These are phyloP conservation scores for Alternaria gaisen DNA, from an alignment of 2,329 filamentous ascomycete genomes.

Conservation along the genomic window DNA sequence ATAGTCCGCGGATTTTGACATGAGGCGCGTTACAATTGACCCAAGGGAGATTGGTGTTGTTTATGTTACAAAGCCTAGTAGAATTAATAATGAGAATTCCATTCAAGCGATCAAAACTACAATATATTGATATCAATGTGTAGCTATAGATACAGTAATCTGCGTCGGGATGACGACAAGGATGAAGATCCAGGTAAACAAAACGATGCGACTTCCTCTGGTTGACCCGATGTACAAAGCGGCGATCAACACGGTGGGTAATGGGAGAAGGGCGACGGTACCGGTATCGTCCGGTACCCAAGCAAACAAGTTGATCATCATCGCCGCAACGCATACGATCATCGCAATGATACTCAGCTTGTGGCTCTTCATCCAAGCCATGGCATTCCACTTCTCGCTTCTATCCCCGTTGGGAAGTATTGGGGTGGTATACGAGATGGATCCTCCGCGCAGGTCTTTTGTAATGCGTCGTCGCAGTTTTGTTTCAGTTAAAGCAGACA, in stretches of 20 bases:
- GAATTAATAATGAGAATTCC: not conserved
- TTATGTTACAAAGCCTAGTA: not conserved
- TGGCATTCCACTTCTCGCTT: not conserved
- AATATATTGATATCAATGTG: too few species aligned
- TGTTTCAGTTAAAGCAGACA: slow-evolving; percentile 1
- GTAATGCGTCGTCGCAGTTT: slow-evolving; percentile 3
- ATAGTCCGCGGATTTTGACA: slow-evolving; percentile 16
- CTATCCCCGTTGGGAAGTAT: not conserved
- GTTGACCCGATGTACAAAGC: slow-evolving; percentile 7
- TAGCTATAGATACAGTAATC: not conserved
- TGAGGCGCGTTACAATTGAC: not conserved
- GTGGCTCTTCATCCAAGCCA: not conserved
- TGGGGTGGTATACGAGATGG: slow-evolving; percentile 25
- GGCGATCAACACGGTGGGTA: not conserved
- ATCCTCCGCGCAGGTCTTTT: slow-evolving; percentile 14
- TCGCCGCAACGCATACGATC: not conserved
- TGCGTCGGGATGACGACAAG: not conserved
- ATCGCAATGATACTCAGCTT: not conserved
- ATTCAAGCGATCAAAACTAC: too few species aligned
- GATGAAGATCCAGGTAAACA: not conserved
- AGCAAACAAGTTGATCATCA: too few species aligned
- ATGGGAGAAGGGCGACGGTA: not conserved
- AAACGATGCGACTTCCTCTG: not conserved
- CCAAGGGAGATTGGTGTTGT: not conserved
- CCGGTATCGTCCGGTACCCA: too few species aligned